Conservation (phyloP, 176 grass and related monocot genomes). For the Ampelocalamus luodianensis region DNA sequence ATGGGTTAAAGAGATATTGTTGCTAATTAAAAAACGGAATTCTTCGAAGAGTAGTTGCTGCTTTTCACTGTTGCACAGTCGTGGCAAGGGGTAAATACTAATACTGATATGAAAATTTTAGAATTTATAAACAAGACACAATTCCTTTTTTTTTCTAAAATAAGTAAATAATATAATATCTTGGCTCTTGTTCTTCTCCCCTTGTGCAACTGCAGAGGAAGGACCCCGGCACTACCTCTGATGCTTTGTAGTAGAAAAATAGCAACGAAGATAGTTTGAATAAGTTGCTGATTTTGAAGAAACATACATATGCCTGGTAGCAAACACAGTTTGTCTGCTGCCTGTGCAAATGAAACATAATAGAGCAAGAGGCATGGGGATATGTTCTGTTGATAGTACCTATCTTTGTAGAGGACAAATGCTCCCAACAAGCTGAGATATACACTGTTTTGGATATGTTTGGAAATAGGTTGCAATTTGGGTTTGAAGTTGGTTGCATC, state of each 20-base stretch:
- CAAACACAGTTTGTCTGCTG: neutral
- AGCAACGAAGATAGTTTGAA: neutral
- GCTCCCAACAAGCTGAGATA: neutral
- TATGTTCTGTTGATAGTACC: constrained; percentile 8
- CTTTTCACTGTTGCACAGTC: neutral
- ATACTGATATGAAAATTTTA: neutral
- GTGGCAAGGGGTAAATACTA: neutral
- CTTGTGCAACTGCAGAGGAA: neutral
- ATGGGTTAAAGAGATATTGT: neutral
- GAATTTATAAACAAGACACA: neutral
- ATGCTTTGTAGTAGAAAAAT: constrained; percentile 17
- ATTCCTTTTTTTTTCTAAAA: neutral
- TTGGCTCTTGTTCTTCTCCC: neutral
- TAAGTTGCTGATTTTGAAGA: constrained; percentile 3
- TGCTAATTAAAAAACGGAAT: neutral
- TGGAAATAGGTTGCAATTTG: constrained; percentile 1
- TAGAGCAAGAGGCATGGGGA: neutral
- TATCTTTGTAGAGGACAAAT: constrained; percentile 11
- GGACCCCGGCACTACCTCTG: neutral
- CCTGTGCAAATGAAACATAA: neutral
- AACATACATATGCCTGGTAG: constrained; percentile 15
- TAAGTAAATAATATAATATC: neutral
- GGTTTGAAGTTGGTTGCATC: constrained; percentile 25
- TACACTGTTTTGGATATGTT: constrained; percentile 6
- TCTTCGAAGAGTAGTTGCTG: neutral